Conservation (phyloP, 768 basidiomycete species). For the Russula abietina region DNA sequence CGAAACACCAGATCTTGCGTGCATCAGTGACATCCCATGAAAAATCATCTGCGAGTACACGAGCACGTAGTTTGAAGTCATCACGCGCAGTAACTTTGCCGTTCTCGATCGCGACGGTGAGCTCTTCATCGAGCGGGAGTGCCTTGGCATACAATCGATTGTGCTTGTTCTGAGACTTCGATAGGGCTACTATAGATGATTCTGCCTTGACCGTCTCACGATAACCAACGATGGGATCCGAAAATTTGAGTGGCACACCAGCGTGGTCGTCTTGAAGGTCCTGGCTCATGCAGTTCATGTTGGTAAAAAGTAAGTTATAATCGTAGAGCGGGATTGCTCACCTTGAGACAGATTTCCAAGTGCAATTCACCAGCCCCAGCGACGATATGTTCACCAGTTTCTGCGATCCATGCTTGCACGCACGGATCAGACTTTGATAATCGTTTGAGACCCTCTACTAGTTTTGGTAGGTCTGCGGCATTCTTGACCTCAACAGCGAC, state of each 20-base stretch:
- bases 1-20: constrained; percentile 99
- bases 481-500: constrained; percentile 99
- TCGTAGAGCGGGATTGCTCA: constrained; percentile 28
- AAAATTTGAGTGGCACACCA: constrained; percentile 97
- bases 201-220: constrained; percentile 96
- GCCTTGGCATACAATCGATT: constrained; percentile 97
- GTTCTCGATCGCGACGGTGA: constrained; percentile 84
- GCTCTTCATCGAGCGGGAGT: constrained; percentile 87
- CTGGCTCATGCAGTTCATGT: constrained; percentile 36
- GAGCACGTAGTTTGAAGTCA: constrained; percentile 95
- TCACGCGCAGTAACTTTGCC: constrained; percentile 87
- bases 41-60: constrained; percentile 90
- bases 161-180: constrained; percentile 99
- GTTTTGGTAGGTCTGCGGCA: constrained; percentile 96
- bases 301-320: not conserved
- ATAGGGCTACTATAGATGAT: constrained; percentile 92
- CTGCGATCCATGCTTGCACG: constrained; percentile 89
- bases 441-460: constrained; percentile 99
- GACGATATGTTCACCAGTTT: constrained; percentile 96
- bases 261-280: constrained; percentile 99
- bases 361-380: constrained; percentile 99
- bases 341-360: constrained; percentile 99
- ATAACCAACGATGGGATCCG: constrained; percentile 96
- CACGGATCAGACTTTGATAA: constrained; percentile 99
- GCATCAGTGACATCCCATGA: constrained; percentile 99